Base-by-base conservation (phyloP, 208 protist genomes). In the Acanthamoeba polyphaga region DNA sequence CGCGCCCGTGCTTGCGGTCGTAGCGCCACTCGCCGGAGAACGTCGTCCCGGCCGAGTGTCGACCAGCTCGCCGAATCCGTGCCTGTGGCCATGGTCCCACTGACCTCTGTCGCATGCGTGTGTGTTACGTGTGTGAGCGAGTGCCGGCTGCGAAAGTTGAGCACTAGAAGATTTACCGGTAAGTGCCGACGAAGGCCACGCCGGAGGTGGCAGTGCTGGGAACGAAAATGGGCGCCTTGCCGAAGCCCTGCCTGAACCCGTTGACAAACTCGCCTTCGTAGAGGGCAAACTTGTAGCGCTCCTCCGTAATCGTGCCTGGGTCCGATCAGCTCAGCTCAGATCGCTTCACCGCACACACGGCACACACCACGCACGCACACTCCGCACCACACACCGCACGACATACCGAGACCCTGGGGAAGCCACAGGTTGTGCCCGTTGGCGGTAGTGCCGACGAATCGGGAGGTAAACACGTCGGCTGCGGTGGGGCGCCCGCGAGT, bases 201-300 rank as follows among this genome's bases (percentile, higher is more conserved):
- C n/a, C 34, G 38, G 34, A 19, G 19, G 38, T 24, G 1, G 1
- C 6, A 49, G 17, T 32, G 15, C 1, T 13, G 27, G 27, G 51
- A 12, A 88, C 62, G 24, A 68, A 88, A 29, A 88, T 88, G 80
- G 80, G 80, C 29, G 80, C 80, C 29, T 88, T 88, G 53, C 80
- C 80, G 43, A 88, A 88, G 46, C 80, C 80, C 17, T 88, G 80
- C 17, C 80, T 13, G 80, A 88, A 88, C 43, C 80, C 80, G 29
- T 32, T 60, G 27, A 38, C 80, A 43, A 88, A 88, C 53, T 88
- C 80, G 62, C 80, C 80, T 27, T 88, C 80, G 34, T 88, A 88
- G 51, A 88, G 8, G 24, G 49, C 12, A 24, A 88, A 64, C 80
- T 88, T 88, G 13, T 64, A 66, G 22, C 46, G 32, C n/a, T 19